Evolutionary conservation across 2,329 filamentous ascomycete genomes (phyloP).

Genomic region (Aureobasidium lini): DNA sequence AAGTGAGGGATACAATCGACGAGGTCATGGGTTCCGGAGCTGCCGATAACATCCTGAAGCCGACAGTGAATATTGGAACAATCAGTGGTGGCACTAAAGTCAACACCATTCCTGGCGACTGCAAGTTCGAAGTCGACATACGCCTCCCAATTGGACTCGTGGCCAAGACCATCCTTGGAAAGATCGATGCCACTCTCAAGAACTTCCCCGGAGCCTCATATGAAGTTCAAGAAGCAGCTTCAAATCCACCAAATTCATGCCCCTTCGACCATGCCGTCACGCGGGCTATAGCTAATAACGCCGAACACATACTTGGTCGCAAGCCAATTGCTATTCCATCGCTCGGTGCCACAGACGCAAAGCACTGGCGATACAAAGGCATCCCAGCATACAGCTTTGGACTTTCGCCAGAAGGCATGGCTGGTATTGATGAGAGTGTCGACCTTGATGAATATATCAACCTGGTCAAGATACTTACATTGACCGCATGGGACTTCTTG

Average conservation of each 20-base stretch:
- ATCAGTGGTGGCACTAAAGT: slow-evolving; percentile 37
- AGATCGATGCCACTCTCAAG: slow-evolving; percentile 24
- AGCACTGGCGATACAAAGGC: slow-evolving; percentile 32
- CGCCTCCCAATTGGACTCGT: slow-evolving; percentile 33
- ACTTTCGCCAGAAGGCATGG: slow-evolving; percentile 25
- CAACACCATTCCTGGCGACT: slow-evolving; percentile 35
- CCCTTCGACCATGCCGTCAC: slow-evolving; percentile 30
- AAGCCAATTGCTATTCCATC: slow-evolving; percentile 30
- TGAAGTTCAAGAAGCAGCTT: slow-evolving; percentile 28
- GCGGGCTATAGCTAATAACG: slow-evolving; percentile 22
- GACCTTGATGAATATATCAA: slow-evolving; percentile 26
- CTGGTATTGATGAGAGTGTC: slow-evolving; percentile 23
- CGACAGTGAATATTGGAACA: slow-evolving; percentile 36
- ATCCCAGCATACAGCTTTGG: slow-evolving; percentile 34
- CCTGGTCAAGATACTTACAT: slow-evolving; percentile 25
- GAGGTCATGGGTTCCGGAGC: slow-evolving; percentile 32
- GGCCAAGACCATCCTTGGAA: slow-evolving; percentile 23
- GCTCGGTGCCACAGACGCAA: slow-evolving; percentile 36
- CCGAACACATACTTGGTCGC: slow-evolving; percentile 21
- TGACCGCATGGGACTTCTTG: slow-evolving; percentile 28
- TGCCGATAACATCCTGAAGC: slow-evolving; percentile 25
- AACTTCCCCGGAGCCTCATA: slow-evolving; percentile 25
- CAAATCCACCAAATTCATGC: slow-evolving; percentile 28
- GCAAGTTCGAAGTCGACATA: slow-evolving; percentile 35
- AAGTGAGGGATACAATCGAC: slow-evolving; percentile 28